Base-by-base conservation (phyloP, 2,329 filamentous ascomycete genomes). In the Fusarium acutatum region DNA sequence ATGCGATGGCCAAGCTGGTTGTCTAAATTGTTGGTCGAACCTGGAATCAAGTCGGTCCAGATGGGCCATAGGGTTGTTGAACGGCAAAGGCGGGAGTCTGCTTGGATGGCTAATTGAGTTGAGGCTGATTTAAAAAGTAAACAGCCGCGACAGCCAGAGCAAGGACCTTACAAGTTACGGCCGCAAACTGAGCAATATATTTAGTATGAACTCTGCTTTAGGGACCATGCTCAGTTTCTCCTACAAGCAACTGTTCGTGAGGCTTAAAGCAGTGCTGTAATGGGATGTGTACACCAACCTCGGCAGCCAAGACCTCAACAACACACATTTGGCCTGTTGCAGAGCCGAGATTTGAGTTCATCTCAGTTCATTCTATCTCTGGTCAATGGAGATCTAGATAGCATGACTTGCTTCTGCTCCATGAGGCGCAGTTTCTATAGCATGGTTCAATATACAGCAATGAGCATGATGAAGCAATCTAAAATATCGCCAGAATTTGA, bases 11-110 rank as follows among this genome's bases (percentile, higher is more conserved):
- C 32, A 34, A 35, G 34, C 49, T 43, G 30, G 24, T 37, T 38
- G 22, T 34, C 61, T 58, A 49, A 37, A 46, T 49, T 32, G 38
- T 52, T 50, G 47, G 24, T 32, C 18, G 44, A 18, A 41, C 50
- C 49, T 46, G 44, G 44, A 71, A 63, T 41, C 34, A 24, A 24
- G 26, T 63, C 57, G 46, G 22, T 61, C 44, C 35, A 35, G 44
- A 38, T 20, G 56, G 50, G 56, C 20, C 38, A 46, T 40, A 50
- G 44, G 67, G 49, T 40, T 50, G 67, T 56, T 47, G 52, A 62
- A 69, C 67, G 75, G 74, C 54, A 73, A 65, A 24, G 43, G 71
- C 69, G 73, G 75, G 66, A 75, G 56, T 60, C 46, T 66, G 66
- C 24, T 58, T 50, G 40, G 22, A 22, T 28, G 30, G 24, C n/a